Evolutionary conservation across 179 eudicot genomes (phyloP).

Genomic region (Spinacia oleracea): DNA sequence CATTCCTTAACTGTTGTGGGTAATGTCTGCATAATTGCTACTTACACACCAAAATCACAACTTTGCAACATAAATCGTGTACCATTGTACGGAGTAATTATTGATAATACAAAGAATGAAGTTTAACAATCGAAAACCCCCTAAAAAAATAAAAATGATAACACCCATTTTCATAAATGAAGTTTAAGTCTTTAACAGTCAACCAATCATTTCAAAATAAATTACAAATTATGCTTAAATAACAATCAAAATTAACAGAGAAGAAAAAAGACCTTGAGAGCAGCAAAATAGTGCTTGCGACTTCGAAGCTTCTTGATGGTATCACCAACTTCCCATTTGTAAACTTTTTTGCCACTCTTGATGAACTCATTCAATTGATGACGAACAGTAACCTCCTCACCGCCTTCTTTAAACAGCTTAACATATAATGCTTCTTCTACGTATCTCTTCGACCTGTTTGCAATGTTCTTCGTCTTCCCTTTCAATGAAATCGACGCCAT

Average conservation of each 20-base stretch:
- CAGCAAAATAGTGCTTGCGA: conserved; percentile 73
- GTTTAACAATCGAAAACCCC: not conserved
- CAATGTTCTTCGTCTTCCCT: conserved; percentile 53
- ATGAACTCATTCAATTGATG: conserved; percentile 65
- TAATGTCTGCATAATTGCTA: not conserved
- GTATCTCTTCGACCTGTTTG: conserved; percentile 70
- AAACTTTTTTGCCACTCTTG: conserved; percentile 56
- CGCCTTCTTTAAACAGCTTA: conserved; percentile 66
- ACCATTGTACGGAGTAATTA: not conserved
- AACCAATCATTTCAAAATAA: too few species aligned
- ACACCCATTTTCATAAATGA: not conserved
- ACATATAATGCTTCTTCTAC: conserved; percentile 74
- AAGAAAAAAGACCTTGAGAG: conserved; percentile 59
- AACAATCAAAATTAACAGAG: not conserved
- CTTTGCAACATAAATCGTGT: not conserved
- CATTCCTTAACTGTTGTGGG: not conserved
- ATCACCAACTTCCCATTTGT: conserved; percentile 92
- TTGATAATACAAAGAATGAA: not conserved
- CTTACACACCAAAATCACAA: not conserved
- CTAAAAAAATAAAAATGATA: not conserved
- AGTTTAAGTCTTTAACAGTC: too few species aligned
- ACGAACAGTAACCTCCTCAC: conserved; percentile 61
- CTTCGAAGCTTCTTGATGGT: conserved; percentile 75
- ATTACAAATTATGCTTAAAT: not conserved
- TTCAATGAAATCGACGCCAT: conserved; percentile 38